A percentile compares a stretch with the other conserved stretches of the same genome.
These are phyloP conservation scores for Cupressus sempervirens DNA, from an alignment of 75 land plant species.

Conservation along the genomic window DNA sequence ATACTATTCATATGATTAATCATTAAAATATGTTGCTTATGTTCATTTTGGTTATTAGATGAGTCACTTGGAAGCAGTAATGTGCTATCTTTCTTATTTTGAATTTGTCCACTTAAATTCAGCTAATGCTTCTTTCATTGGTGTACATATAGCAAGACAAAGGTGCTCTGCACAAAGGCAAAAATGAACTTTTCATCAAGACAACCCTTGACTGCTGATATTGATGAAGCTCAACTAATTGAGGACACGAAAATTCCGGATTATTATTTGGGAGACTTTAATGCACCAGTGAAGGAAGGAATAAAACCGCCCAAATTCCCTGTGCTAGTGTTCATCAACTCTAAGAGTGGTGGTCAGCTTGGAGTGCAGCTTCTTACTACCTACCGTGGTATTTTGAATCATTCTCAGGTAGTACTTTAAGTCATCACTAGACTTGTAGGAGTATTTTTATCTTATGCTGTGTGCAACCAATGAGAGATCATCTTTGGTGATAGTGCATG, in stretches of 20 bases:
- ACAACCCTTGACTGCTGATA: not conserved
- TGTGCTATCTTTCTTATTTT: not conserved
- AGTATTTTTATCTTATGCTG: not conserved
- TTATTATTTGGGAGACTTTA: slow-evolving; percentile 30
- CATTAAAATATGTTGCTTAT: not conserved
- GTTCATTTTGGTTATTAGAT: not conserved
- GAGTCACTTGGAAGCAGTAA: not conserved
- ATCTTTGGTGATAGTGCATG: not conserved
- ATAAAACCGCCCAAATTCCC: slow-evolving; percentile 46
- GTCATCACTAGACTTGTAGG: not conserved
- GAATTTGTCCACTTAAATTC: not conserved
- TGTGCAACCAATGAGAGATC: not conserved
- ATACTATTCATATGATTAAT: not conserved
- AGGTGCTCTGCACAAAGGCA: not conserved
- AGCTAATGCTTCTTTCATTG: not conserved
- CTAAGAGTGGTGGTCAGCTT: slow-evolving; percentile 91
- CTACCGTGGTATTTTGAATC: slow-evolving; percentile 55
- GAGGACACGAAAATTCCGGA: slow-evolving; percentile 32
- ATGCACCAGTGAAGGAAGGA: not conserved
- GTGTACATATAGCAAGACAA: not conserved
- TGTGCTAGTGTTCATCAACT: slow-evolving; percentile 81
- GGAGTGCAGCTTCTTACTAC: slow-evolving; percentile 57
- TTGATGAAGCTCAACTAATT: not conserved
- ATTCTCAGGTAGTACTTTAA: slow-evolving; percentile 45
- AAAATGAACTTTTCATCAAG: not conserved